phyloP scores from a whole-genome alignment of 2,329 filamentous ascomycete species.

The Xylaria sp. region DNA sequence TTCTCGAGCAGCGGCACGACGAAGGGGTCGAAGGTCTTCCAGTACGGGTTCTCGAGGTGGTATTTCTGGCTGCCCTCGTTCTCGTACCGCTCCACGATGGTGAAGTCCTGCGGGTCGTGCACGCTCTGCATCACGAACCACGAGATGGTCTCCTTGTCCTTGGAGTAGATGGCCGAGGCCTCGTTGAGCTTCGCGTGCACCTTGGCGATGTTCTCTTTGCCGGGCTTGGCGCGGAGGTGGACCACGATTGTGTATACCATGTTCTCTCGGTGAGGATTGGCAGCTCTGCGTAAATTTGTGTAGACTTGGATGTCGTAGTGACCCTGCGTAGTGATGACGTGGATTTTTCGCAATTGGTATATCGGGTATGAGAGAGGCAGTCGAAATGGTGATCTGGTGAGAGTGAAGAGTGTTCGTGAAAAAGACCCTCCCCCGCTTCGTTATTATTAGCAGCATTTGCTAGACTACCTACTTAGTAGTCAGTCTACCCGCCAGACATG shows the following conservation, averaged over 20 bases:
- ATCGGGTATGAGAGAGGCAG: neutral
- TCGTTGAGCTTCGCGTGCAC: conserved; percentile 79
- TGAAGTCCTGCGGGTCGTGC: conserved; percentile 75
- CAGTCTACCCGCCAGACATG: neutral
- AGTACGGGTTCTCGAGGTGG: conserved; percentile 76
- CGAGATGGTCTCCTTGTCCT: conserved; percentile 75
- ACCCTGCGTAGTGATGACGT: neutral
- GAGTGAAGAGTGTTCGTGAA: conserved; percentile 17
- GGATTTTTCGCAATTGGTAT: conserved; percentile 11
- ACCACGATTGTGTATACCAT: conserved; percentile 78
- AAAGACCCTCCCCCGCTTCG: conserved; percentile 22
- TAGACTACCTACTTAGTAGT: neutral
- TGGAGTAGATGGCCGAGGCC: conserved; percentile 76
- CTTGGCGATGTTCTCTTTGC: conserved; percentile 71
- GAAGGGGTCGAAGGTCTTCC: conserved; percentile 81
- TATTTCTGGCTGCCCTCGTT: conserved; percentile 73
- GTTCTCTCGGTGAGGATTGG: neutral
- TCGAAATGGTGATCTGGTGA: neutral
- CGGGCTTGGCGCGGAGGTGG: conserved; percentile 76
- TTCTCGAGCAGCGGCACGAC: conserved; percentile 74
- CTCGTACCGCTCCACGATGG: conserved; percentile 79
- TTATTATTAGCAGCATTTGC: neutral
- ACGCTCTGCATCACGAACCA: conserved; percentile 85
- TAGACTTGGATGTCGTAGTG: neutral
- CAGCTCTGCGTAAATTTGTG: neutral